Percentiles rank a stretch among this genome's conserved stretches.
Evolutionary conservation across 805 yeast species (phyloP).

Genomic region (Ogataea trehalophila): DNA sequence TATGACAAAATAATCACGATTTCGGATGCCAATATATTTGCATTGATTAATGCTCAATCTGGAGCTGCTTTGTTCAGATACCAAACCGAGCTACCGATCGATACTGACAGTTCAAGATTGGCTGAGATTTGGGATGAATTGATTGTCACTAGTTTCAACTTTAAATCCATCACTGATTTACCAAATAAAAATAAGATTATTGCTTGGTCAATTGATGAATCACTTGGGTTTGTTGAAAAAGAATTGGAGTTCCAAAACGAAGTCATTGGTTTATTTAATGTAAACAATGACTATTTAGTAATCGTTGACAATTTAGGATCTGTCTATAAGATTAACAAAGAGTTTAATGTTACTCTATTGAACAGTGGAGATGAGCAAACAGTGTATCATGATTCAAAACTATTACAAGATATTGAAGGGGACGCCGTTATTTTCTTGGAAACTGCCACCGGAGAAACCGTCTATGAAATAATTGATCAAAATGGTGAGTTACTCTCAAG

Average conservation of each 20-base stretch:
- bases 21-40: slow-evolving; percentile 25
- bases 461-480: neutral
- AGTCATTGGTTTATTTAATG: slow-evolving; percentile 12
- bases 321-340: slow-evolving; percentile 3
- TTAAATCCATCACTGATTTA: slow-evolving; percentile 1
- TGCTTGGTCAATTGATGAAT: slow-evolving; percentile 16
- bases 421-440: slow-evolving; percentile 4
- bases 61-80: slow-evolving; percentile 30
- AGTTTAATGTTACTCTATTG: neutral
- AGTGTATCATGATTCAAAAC: slow-evolving; percentile 1
- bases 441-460: neutral
- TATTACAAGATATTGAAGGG: slow-evolving; percentile 7
- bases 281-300: slow-evolving; percentile 3
- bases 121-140: slow-evolving; percentile 8
- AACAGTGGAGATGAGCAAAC: neutral
- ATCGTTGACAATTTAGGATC: slow-evolving; percentile 10
- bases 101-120: slow-evolving; percentile 6
- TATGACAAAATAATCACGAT: slow-evolving; percentile 21
- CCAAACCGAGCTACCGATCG: slow-evolving; percentile 17
- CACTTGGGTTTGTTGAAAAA: slow-evolving; percentile 9
- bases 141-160: slow-evolving; percentile 15
- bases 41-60: slow-evolving; percentile 19
- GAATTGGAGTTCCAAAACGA: slow-evolving; percentile 10
- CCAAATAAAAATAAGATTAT: slow-evolving; percentile 7
- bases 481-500: neutral